These are phyloP conservation scores for Russula brevipes DNA, from an alignment of 768 basidiomycete genomes.

Conservation along the genomic window DNA sequence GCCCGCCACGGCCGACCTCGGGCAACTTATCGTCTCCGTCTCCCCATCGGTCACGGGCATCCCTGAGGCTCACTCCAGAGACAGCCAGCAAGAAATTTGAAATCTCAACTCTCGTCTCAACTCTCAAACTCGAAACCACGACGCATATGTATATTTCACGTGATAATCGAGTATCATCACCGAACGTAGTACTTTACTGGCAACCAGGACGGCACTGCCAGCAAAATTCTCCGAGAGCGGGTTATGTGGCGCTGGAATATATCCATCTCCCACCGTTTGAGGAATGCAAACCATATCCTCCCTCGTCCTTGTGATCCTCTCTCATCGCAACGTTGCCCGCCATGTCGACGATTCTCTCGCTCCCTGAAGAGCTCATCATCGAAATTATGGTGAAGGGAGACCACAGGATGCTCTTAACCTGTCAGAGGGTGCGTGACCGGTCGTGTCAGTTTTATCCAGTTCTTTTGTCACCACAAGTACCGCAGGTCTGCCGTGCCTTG, in stretches of 20 bases:
- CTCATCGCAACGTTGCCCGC: neutral
- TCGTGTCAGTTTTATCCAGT: neutral
- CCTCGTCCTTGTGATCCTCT: neutral
- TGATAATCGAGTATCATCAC: too few relatives aligned
- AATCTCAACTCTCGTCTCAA: too few relatives aligned
- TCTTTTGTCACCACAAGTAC: neutral
- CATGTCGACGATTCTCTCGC: conserved; percentile 15
- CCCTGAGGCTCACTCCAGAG: too few relatives aligned
- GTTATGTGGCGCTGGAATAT: neutral
- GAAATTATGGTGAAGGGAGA: conserved; percentile 15
- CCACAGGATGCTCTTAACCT: conserved; percentile 7
- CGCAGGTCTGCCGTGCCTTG: conserved; percentile 14
- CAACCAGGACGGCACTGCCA: too few relatives aligned
- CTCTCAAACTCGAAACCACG: too few relatives aligned
- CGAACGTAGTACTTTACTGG: too few relatives aligned
- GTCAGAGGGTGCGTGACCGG: conserved; percentile 3
- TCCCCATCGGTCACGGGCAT: too few relatives aligned
- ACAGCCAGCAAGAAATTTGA: too few relatives aligned
- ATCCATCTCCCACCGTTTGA: neutral
- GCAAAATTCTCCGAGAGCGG: too few relatives aligned
- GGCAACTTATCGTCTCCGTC: too few relatives aligned
- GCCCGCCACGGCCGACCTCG: too few relatives aligned
- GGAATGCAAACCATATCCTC: conserved; percentile 4
- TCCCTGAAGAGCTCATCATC: conserved; percentile 17
- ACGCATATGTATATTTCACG: too few relatives aligned